Conservation (phyloP, 371 early-diverging fungal species). For the Sporodiniella umbellata region DNA sequence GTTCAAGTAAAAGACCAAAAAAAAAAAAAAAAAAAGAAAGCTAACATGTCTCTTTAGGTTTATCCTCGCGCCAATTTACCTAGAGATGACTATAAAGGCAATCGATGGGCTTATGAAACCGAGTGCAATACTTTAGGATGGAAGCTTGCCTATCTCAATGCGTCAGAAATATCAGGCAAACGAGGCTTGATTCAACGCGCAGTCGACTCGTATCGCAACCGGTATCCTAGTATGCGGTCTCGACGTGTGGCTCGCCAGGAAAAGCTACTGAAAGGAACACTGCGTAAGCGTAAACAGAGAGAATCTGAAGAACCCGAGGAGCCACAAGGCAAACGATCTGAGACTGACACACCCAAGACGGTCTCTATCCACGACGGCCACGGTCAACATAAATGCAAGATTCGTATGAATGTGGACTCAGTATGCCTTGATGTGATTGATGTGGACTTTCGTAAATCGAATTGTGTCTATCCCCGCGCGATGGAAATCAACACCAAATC, state of each 20-base stretch:
- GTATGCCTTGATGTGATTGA: slow-evolving; percentile 43
- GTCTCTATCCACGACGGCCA: slow-evolving; percentile 25
- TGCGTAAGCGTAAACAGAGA: slow-evolving; percentile 36
- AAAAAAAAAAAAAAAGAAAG: too few species aligned
- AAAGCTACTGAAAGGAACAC: slow-evolving; percentile 52
- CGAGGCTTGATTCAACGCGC: slow-evolving; percentile 92
- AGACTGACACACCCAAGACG: slow-evolving; percentile 16
- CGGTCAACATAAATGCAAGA: slow-evolving; percentile 23
- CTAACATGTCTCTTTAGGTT: slow-evolving; percentile 16
- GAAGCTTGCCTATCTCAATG: slow-evolving; percentile 67
- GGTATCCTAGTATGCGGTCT: slow-evolving; percentile 75
- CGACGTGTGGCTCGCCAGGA: slow-evolving; percentile 80
- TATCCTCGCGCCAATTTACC: slow-evolving; percentile 67
- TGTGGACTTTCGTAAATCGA: slow-evolving; percentile 31
- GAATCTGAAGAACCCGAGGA: slow-evolving; percentile 15
- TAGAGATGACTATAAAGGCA: slow-evolving; percentile 71
- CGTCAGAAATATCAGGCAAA: slow-evolving; percentile 73
- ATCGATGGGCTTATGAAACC: slow-evolving; percentile 52
- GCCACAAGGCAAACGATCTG: not conserved
- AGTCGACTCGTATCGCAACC: slow-evolving; percentile 89
- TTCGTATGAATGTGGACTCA: slow-evolving; percentile 44
- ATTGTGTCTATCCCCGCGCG: slow-evolving; percentile 51
- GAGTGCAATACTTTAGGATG: slow-evolving; percentile 35
- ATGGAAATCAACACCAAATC: slow-evolving; percentile 31
- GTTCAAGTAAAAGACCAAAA: not conserved